These are phyloP conservation scores for Alloteropsis semialata DNA, from an alignment of 176 grass and related monocot species.

Conservation along the genomic window DNA sequence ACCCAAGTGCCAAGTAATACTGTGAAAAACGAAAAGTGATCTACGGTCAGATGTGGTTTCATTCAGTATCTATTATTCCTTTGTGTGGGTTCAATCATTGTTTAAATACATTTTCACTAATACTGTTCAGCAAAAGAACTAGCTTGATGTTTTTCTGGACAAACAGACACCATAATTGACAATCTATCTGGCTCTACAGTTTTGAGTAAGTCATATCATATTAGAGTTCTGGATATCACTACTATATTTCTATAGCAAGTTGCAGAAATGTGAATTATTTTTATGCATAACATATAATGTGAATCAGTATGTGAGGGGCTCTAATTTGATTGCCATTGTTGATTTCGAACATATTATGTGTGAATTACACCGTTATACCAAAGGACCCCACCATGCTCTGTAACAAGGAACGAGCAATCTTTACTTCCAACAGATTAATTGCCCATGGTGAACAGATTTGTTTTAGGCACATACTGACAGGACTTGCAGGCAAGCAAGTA, in stretches of 20 bases:
- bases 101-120: not conserved
- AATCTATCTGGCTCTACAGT: not conserved
- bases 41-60: not conserved
- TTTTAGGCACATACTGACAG: not conserved
- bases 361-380: not conserved
- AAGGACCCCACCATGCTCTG: not conserved
- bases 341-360: not conserved
- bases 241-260: not conserved
- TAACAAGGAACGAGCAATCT: not conserved
- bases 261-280: not conserved
- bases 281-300: not conserved
- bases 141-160: not conserved
- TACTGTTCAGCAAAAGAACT: conserved; percentile 1
- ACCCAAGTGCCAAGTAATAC: not conserved
- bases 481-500: not conserved
- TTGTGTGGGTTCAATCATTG: not conserved
- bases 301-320: not conserved
- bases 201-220: not conserved
- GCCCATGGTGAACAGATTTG: not conserved
- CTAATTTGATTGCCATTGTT: not conserved
- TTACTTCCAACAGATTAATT: not conserved
- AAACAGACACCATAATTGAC: not conserved
- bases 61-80: not conserved
- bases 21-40: not conserved
- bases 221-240: not conserved